phyloP scores from a whole-genome alignment of 345 rosid species.

The Trapa incisa region DNA sequence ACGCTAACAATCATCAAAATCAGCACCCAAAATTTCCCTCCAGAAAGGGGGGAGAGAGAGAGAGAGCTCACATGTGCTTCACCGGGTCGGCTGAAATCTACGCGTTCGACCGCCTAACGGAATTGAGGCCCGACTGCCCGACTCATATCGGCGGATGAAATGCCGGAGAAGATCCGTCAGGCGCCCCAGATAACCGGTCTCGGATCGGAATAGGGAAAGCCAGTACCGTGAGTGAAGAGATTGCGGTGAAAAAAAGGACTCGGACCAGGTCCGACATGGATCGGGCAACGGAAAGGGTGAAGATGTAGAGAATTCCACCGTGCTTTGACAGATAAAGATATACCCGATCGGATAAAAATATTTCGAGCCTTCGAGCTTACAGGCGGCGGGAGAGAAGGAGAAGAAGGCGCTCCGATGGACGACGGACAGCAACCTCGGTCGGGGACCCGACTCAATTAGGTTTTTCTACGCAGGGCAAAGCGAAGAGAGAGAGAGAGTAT shows the following conservation, averaged over 20 bases:
- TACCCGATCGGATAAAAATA: neutral
- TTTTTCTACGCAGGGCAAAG: neutral
- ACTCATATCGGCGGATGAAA: no score
- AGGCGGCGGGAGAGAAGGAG: neutral
- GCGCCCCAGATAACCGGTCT: neutral
- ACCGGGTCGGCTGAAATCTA: no score
- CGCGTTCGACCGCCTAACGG: no score
- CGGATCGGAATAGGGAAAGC: no score
- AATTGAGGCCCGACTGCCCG: no score
- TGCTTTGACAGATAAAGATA: neutral
- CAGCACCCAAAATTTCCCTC: no score
- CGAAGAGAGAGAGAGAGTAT: no score
- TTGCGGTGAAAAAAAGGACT: neutral
- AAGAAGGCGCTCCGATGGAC: neutral
- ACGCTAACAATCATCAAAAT: no score
- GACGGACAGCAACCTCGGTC: slow-evolving; percentile 1
- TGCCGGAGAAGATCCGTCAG: neutral
- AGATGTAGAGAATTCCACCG: neutral
- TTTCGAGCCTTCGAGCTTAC: slow-evolving; percentile 1
- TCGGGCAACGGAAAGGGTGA: neutral
- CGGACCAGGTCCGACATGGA: slow-evolving; percentile 3
- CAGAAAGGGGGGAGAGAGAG: no score
- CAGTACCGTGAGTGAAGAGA: neutral
- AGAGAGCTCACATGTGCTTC: no score
- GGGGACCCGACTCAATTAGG: neutral